Evolutionary conservation across 2,329 filamentous ascomycete genomes (phyloP).

Genomic region (Arthrocladium fulminans): DNA sequence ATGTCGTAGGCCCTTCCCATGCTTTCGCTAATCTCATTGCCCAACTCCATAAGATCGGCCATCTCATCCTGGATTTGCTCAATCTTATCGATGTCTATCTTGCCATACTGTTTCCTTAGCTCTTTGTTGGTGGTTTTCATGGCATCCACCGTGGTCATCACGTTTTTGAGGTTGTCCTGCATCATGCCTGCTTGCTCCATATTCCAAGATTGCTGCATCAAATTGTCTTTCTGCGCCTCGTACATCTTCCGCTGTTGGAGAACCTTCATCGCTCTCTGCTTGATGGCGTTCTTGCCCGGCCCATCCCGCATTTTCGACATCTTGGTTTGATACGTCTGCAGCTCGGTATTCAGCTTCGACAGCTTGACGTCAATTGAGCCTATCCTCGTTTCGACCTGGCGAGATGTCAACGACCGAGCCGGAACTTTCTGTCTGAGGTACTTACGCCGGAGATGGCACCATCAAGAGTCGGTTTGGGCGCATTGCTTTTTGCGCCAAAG

Average conservation of each 20-base stretch:
- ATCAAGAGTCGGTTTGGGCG: constrained; percentile 81
- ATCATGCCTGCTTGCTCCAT: constrained; percentile 98
- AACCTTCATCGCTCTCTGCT: constrained; percentile 88
- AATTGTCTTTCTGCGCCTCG: constrained; percentile 86
- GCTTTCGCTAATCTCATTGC: constrained; percentile 96
- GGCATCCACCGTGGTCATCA: constrained; percentile 95
- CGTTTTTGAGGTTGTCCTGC: constrained; percentile 97
- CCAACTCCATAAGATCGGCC: constrained; percentile 94
- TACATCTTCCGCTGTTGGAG: constrained; percentile 90
- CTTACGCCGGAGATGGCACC: constrained; percentile 71
- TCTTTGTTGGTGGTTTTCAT: constrained; percentile 96
- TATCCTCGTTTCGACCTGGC: constrained; percentile 67
- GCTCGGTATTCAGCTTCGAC: constrained; percentile 81
- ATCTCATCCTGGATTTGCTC: constrained; percentile 98
- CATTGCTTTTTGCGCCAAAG: constrained; percentile 79
- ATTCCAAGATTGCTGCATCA: constrained; percentile 93
- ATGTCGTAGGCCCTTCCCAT: constrained; percentile 86
- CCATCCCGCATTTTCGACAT: constrained; percentile 91
- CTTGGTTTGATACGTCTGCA: constrained; percentile 77
- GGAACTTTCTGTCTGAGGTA: not conserved
- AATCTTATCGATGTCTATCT: constrained; percentile 95
- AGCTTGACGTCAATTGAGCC: constrained; percentile 90
- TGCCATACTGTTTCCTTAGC: constrained; percentile 87
- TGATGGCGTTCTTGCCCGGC: constrained; percentile 83
- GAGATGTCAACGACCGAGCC: not conserved